A percentile compares a stretch with the other conserved stretches of the same genome.
phyloP scores from a whole-genome alignment of 2,329 filamentous ascomycete genomes.

The Colletotrichum ledebouriae region DNA sequence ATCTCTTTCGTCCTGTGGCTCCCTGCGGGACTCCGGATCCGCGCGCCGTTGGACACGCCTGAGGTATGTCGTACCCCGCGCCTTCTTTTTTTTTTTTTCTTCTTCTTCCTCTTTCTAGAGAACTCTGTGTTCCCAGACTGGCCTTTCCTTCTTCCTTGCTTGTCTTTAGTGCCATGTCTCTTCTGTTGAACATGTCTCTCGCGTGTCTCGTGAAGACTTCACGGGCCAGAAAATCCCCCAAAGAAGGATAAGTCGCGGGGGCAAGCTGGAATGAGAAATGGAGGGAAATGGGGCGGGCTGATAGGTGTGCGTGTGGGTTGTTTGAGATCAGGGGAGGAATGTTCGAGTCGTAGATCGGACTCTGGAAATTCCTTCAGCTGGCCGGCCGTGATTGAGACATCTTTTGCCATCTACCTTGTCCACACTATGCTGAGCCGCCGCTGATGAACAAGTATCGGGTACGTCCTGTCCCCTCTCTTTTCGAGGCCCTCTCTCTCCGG shows the following conservation, averaged over 20 bases:
- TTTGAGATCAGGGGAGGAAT: slow-evolving; percentile 31
- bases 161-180: slow-evolving; percentile 15
- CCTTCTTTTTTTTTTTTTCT: slow-evolving; percentile 3
- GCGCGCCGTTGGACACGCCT: slow-evolving; percentile 31
- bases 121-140: slow-evolving; percentile 16
- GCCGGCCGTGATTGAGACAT: slow-evolving; percentile 1
- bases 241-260: slow-evolving; percentile 5
- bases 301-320: slow-evolving; percentile 9
- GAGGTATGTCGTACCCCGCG: slow-evolving; percentile 14
- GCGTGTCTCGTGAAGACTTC: slow-evolving; percentile 15
- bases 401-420: not conserved
- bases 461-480: not conserved
- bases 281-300: not conserved
- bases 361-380: slow-evolving; percentile 11
- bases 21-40: slow-evolving; percentile 21
- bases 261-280: not conserved
- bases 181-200: slow-evolving; percentile 17
- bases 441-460: not conserved
- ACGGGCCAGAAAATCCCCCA: not conserved
- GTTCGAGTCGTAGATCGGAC: slow-evolving; percentile 22
- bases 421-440: not conserved
- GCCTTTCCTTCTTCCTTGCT: slow-evolving; percentile 20
- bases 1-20: slow-evolving; percentile 1
- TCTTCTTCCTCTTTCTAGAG: slow-evolving; percentile 5
- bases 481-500: too few species aligned